Evolutionary conservation across 352 stramenopile species (phyloP), one percentile per base, ranked within the genome.

Genomic region (Aphanomyces cochlioides): DNA sequence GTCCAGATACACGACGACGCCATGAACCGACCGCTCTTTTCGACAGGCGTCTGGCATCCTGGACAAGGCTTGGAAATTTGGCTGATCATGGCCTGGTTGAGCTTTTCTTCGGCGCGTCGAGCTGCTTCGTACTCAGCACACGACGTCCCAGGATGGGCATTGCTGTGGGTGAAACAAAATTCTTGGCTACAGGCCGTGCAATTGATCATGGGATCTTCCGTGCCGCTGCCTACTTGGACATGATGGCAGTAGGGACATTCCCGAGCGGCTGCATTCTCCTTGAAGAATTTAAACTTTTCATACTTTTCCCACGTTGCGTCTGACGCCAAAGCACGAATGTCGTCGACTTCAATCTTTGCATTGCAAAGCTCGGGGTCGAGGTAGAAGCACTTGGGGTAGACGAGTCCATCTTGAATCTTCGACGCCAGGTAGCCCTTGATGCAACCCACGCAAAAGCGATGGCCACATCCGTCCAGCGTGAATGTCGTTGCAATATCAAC

Each of bases 121-220:
- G 79, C 75, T 54, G 80, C 78, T 67, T 95, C 84, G 74, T 96
- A 96, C 37, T 89, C 79, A 38, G 79, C 78, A 67, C 90, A 97
- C 1, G 75, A 79, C 5, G 73, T 74, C 40, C 81, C 80, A 34
- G 78, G 68, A 69, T 97, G 90, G 0, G 90, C 89, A 50, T 83
- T 96, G 37, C 85, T 93, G 58, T 97, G 90, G 17, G 87, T 78
- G 57, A 95, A 96, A 58, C 90, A 97, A 73, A 92, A 97, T 28
- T 83, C 78, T 7, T 75, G 75, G 3, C 72, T 69, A 53, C 78
- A 87, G 34, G 4, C 68, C 12, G 56, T 45, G 68, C 80, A 87
- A 1, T 19, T 70, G 37, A 83, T 76, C 17, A 65, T 45, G 28
- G 74, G 67, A 28, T 82, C 71, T 17, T 75, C 77, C 7, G 71